Evolutionary conservation across 495 filamentous ascomycete genomes (phyloP), one percentile per base, ranked within the genome.

Genomic region (Xylaria cubensis): DNA sequence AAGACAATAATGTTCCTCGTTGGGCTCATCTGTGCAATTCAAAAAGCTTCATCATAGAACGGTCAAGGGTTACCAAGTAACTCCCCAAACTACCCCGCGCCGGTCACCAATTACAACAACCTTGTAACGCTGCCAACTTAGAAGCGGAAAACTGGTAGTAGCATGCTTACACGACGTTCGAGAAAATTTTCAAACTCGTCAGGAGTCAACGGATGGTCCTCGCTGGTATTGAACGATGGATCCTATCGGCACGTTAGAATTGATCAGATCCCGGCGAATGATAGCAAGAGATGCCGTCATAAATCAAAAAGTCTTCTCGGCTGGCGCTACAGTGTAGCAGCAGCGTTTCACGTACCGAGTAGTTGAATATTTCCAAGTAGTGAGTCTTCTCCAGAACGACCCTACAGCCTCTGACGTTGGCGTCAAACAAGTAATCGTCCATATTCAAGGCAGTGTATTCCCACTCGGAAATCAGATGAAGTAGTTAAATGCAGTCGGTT

Each of bases 141-240:
- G 24, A 44, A 36, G n/a, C 1, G 32, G 41, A 36, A 24, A 41
- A 48, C 1, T n/a, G 29, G 9, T 21, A 19, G 4, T 0, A 67
- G 29, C 36, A 26, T 19, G 77, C 85, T 70, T 78, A 87, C 87
- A 74, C 79, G 76, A 42, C 79, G 84, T 44, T 82, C 77, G 4
- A 88, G 75, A 64, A 85, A 89, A 74, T 89, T 89, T 36, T 83
- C 79, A 75, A 88, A 88, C 65, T 89, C 86, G 79, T 86, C 84
- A 39, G 67, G 77, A 46, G 79, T 84, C 76, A 82, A 79, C 71
- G 72, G 69, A 76, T 88, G 86, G 67, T 87, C 83, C 68, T 88
- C 87, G 36, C 80, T 69, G 0, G 76, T 79, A 73, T 88, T 85
- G 72, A 78, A 79, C 10, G 62, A 48, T 29, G 51, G 26, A 44